phyloP scores from a whole-genome alignment of 2,329 filamentous ascomycete genomes.

The Cercospora sp. region DNA sequence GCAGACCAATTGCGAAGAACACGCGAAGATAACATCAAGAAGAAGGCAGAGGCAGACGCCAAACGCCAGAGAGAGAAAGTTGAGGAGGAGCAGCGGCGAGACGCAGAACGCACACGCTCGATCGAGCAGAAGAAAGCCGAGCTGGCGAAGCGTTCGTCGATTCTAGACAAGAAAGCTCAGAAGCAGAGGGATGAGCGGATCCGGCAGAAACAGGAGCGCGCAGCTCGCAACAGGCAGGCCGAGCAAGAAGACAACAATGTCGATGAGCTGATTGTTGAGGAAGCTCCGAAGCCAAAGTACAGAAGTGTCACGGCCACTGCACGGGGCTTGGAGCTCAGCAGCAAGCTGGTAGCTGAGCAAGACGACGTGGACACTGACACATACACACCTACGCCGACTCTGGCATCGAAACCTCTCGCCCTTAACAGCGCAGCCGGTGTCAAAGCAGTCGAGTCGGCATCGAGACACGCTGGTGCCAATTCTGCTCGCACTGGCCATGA shows the following conservation, averaged over 20 bases:
- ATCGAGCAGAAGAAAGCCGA: not conserved
- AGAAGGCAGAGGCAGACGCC: constrained; percentile 1
- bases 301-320: not conserved
- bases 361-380: not conserved
- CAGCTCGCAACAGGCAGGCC: constrained; percentile 15
- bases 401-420: constrained; percentile 8
- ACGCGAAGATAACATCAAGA: not conserved
- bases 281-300: not conserved
- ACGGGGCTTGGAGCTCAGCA: not conserved
- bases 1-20: not conserved
- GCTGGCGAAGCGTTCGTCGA: not conserved
- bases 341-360: not conserved
- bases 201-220: constrained; percentile 15
- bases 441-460: not conserved
- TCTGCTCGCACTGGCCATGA: not conserved
- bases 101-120: not conserved
- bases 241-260: constrained; percentile 9
- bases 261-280: constrained; percentile 10
- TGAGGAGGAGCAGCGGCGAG: not conserved
- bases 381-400: not conserved
- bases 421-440: constrained; percentile 19
- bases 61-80: not conserved
- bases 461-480: not conserved
- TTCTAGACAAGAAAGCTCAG: constrained; percentile 6
- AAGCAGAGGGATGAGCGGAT: constrained; percentile 16